Percentiles rank a stretch among this genome's conserved stretches.
phyloP scores from a whole-genome alignment of 768 basidiomycete species.

The Russula lepida region DNA sequence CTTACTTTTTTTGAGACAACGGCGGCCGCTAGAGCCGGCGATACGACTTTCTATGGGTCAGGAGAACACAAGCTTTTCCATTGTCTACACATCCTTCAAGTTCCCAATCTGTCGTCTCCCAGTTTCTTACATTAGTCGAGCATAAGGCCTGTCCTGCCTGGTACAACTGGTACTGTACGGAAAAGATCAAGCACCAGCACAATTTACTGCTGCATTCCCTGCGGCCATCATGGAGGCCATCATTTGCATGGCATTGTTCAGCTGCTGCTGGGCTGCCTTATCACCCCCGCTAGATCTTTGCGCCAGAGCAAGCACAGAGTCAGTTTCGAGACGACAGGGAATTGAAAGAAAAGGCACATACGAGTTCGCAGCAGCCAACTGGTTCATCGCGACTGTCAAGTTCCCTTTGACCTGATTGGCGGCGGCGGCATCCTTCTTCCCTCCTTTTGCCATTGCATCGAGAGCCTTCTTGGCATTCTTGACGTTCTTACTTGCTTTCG shows the following conservation, averaged over 20 bases:
- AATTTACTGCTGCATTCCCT: background rate
- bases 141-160: background rate
- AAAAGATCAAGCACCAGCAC: constrained; percentile 2
- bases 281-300: background rate
- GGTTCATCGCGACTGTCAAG: background rate
- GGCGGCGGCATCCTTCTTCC: background rate
- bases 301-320: background rate
- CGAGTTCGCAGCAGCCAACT: background rate
- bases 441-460: background rate
- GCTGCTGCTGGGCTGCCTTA: background rate
- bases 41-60: background rate
- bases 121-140: constrained; percentile 2
- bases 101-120: background rate
- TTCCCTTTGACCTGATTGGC: background rate
- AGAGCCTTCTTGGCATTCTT: background rate
- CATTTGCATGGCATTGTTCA: background rate
- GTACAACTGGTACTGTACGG: background rate
- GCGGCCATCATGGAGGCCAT: background rate
- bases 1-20: background rate
- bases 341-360: background rate
- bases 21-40: background rate
- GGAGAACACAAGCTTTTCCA: background rate
- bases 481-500: background rate
- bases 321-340: background rate
- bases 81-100: background rate